A percentile compares a stretch with the other conserved stretches of the same genome.
phyloP scores from a whole-genome alignment of 1,284 basidiomycete genomes.

The Puccinia horiana region DNA sequence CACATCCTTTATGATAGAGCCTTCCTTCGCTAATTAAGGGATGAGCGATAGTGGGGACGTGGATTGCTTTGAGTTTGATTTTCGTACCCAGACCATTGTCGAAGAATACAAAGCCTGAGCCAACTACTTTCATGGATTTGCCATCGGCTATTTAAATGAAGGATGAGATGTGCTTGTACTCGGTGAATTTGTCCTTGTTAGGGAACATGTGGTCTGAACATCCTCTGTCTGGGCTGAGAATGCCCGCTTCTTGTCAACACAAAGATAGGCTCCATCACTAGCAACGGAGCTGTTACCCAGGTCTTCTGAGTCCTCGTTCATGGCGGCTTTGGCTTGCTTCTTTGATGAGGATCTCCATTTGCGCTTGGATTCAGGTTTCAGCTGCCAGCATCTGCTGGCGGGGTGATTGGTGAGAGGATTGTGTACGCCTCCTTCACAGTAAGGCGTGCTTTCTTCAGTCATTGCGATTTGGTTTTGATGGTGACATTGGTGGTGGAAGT shows the following conservation, averaged over 20 bases:
- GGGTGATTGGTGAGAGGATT: neutral
- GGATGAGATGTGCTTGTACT: neutral
- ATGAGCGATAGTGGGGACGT: neutral
- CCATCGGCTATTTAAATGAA: neutral
- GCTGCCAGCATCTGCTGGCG: neutral
- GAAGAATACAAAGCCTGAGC: neutral
- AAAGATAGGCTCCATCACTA: neutral
- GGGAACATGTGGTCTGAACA: conserved; percentile 30
- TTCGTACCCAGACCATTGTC: neutral
- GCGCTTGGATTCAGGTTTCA: neutral
- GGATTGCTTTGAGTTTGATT: neutral
- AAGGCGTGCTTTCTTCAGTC: neutral
- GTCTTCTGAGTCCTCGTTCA: neutral
- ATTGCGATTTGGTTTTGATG: neutral
- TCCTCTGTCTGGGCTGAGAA: neutral
- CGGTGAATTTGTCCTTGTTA: neutral
- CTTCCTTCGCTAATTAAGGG: conserved; percentile 12
- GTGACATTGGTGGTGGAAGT: neutral
- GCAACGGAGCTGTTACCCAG: neutral
- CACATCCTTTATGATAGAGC: neutral
- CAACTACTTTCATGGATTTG: neutral
- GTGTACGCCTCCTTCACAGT: neutral
- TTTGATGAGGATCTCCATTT: neutral
- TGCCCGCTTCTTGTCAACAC: neutral
- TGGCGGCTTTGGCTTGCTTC: neutral